phyloP scores from a whole-genome alignment of 257 asterid genomes.

The Nyctanthes arbortristis region DNA sequence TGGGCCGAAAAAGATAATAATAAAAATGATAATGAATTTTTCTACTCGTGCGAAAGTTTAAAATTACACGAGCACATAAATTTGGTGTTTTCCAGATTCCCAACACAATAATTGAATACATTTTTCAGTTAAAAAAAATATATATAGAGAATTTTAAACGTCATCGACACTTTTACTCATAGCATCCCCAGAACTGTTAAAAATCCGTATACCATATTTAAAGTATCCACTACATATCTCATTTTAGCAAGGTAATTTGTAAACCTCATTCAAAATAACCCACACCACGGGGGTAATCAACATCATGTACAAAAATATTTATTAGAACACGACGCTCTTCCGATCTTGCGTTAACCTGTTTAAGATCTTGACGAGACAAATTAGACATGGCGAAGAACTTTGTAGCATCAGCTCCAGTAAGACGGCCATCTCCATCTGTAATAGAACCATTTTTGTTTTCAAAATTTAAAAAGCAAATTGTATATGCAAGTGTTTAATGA shows the following conservation, averaged over 20 bases:
- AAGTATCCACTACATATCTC: background rate
- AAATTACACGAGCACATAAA: background rate
- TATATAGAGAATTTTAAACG: background rate
- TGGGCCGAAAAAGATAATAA: too few species aligned
- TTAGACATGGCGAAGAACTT: slow-evolving; percentile 85
- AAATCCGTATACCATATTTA: background rate
- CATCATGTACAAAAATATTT: background rate
- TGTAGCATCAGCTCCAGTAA: slow-evolving; percentile 79
- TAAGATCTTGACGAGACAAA: slow-evolving; percentile 89
- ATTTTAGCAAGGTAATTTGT: background rate
- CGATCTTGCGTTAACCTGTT: too few species aligned
- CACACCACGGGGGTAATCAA: background rate
- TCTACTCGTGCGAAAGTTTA: background rate
- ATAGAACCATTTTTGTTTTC: background rate
- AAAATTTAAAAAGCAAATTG: background rate
- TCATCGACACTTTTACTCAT: background rate
- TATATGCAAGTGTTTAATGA: background rate
- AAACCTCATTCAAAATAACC: background rate
- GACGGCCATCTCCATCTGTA: slow-evolving; percentile 91
- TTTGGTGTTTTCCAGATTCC: background rate
- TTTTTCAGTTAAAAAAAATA: background rate
- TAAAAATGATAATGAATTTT: too few species aligned
- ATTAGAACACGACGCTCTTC: too few species aligned
- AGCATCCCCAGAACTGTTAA: background rate
- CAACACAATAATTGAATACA: background rate